These are phyloP conservation scores for Penicillium decumbens DNA, from an alignment of 2,329 filamentous ascomycete species.

Conservation along the genomic window DNA sequence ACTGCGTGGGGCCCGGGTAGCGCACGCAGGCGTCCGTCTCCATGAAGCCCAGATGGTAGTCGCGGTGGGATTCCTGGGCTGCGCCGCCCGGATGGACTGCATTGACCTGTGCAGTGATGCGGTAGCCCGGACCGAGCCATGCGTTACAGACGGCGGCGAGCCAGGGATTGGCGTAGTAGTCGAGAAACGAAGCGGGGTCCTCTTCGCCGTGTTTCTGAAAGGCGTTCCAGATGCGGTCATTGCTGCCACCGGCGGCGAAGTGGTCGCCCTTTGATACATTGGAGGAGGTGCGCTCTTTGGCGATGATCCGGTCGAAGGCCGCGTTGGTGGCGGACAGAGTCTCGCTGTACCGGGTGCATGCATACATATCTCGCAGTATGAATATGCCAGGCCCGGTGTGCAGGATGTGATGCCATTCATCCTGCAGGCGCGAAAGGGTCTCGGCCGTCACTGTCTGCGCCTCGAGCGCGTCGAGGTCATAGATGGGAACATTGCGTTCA, in stretches of 20 bases:
- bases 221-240: slow-evolving; percentile 63
- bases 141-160: slow-evolving; percentile 50
- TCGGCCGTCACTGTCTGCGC: slow-evolving; percentile 22
- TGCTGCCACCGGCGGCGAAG: slow-evolving; percentile 54
- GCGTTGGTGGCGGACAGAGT: slow-evolving; percentile 48
- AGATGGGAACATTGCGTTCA: slow-evolving; percentile 53
- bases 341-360: slow-evolving; percentile 27
- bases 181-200: slow-evolving; percentile 51
- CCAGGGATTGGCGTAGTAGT: slow-evolving; percentile 60
- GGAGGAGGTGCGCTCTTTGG: slow-evolving; percentile 37
- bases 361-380: slow-evolving; percentile 53
- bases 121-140: slow-evolving; percentile 59
- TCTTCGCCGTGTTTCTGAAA: slow-evolving; percentile 57
- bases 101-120: slow-evolving; percentile 60
- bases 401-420: slow-evolving; percentile 59
- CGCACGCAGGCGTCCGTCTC: slow-evolving; percentile 44
- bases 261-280: slow-evolving; percentile 52
- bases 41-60: slow-evolving; percentile 63
- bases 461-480: slow-evolving; percentile 44
- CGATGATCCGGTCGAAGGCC: slow-evolving; percentile 50
- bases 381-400: slow-evolving; percentile 56
- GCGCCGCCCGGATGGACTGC: slow-evolving; percentile 56
- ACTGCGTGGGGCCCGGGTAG: slow-evolving; percentile 52
- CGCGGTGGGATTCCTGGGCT: slow-evolving; percentile 56
- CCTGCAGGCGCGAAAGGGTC: slow-evolving; percentile 46